A percentile compares a stretch with the other conserved stretches of the same genome.
Conservation (phyloP, 2,329 filamentous ascomycete species). For the Exophiala spinifera region DNA sequence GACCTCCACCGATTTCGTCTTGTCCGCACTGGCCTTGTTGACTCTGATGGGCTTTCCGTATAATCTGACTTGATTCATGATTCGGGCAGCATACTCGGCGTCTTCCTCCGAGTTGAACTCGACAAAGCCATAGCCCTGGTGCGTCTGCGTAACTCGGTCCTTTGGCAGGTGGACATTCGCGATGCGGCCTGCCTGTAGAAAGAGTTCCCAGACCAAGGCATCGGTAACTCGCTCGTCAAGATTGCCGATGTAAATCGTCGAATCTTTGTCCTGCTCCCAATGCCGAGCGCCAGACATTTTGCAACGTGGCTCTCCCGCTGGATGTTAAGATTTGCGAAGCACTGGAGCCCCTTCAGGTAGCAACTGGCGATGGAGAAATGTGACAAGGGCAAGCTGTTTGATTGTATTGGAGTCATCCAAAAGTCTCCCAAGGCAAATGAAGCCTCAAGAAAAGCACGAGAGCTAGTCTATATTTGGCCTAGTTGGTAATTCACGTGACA, state of each 20-base stretch:
- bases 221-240: constrained; percentile 95
- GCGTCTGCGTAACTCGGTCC: constrained; percentile 92
- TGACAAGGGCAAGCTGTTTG: neutral
- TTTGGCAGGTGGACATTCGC: constrained; percentile 98
- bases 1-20: constrained; percentile 88
- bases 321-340: neutral
- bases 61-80: constrained; percentile 93
- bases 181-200: constrained; percentile 95
- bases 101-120: constrained; percentile 95
- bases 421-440: neutral
- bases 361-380: neutral
- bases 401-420: neutral
- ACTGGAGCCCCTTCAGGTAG: too few species aligned
- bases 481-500: constrained; percentile 5
- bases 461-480: constrained; percentile 9
- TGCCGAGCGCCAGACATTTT: constrained; percentile 69
- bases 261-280: constrained; percentile 97
- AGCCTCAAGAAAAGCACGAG: constrained; percentile 4
- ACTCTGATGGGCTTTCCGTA: constrained; percentile 94
- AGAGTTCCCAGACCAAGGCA: constrained; percentile 90
- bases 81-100: constrained; percentile 91
- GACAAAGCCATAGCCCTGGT: constrained; percentile 98
- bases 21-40: constrained; percentile 91
- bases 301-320: neutral
- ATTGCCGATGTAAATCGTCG: constrained; percentile 96